A percentile compares a stretch with the other conserved stretches of the same genome.
These are phyloP conservation scores for Glutinoglossum americanum DNA, from an alignment of 495 filamentous ascomycete species.

Conservation along the genomic window DNA sequence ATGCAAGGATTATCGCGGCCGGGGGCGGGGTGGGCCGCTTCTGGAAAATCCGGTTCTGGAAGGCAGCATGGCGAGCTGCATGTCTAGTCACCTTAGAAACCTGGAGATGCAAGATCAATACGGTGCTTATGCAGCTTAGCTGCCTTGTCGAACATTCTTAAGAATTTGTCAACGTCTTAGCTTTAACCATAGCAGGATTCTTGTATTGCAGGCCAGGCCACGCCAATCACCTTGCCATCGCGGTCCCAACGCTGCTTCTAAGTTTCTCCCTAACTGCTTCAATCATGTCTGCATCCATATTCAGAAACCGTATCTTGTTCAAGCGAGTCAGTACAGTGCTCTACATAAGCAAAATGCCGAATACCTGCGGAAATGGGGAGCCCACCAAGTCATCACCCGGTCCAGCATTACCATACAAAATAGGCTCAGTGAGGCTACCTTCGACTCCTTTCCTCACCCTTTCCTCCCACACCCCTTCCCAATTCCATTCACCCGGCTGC, in stretches of 20 bases:
- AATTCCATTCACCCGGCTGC: constrained; percentile 72
- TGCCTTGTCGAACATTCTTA: background rate
- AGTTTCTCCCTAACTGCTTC: constrained; percentile 38
- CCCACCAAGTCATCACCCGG: constrained; percentile 50
- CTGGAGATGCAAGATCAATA: background rate
- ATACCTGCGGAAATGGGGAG: background rate
- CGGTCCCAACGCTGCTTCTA: constrained; percentile 21
- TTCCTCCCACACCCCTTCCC: constrained; percentile 86
- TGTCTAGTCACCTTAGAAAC: background rate
- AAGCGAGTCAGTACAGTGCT: background rate
- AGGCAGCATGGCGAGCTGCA: background rate
- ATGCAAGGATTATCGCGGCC: too few species aligned
- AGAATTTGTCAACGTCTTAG: background rate
- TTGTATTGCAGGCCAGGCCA: background rate
- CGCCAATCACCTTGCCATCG: background rate
- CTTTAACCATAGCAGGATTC: background rate
- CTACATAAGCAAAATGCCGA: background rate
- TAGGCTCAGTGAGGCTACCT: constrained; percentile 52
- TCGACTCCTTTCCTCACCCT: constrained; percentile 57
- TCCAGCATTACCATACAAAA: constrained; percentile 42
- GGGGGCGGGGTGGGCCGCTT: too few species aligned
- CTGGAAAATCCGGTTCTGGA: background rate
- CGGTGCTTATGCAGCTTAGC: background rate
- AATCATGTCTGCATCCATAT: constrained; percentile 37
- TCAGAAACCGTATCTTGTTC: constrained; percentile 46